phyloP scores from a whole-genome alignment of 495 filamentous ascomycete species.

The Penicillium samsonianum region DNA sequence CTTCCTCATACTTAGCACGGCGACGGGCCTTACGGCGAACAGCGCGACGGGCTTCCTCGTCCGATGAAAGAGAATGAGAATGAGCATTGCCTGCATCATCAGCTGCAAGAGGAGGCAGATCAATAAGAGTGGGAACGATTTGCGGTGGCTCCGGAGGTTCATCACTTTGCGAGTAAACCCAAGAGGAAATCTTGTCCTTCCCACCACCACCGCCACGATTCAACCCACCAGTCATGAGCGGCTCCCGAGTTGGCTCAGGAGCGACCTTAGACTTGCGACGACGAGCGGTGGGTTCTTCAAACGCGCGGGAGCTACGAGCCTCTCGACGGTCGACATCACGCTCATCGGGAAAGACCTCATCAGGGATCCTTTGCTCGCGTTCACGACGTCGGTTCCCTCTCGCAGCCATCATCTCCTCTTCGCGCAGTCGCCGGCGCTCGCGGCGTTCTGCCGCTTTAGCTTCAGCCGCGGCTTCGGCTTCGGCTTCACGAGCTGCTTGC shows the following conservation, averaged over 20 bases:
- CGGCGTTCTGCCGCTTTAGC: conserved; percentile 43
- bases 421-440: conserved; percentile 41
- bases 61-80: conserved; percentile 46
- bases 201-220: conserved; percentile 23
- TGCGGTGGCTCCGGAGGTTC: conserved; percentile 62
- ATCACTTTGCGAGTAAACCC: conserved; percentile 57
- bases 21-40: conserved; percentile 39
- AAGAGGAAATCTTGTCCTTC: conserved; percentile 60
- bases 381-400: conserved; percentile 38
- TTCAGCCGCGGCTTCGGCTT: conserved; percentile 43
- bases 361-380: conserved; percentile 32
- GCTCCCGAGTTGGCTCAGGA: conserved; percentile 18
- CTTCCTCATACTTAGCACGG: conserved; percentile 44
- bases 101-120: conserved; percentile 44
- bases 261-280: conserved; percentile 37
- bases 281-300: conserved; percentile 33
- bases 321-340: conserved; percentile 23
- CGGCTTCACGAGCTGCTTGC: conserved; percentile 47
- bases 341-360: conserved; percentile 24
- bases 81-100: conserved; percentile 26
- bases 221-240: conserved; percentile 34
- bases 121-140: conserved; percentile 55
- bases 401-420: conserved; percentile 40
- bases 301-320: conserved; percentile 24
- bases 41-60: conserved; percentile 43